phyloP scores from a whole-genome alignment of 495 filamentous ascomycete genomes.

The Penicillium macrosclerotiorum region DNA sequence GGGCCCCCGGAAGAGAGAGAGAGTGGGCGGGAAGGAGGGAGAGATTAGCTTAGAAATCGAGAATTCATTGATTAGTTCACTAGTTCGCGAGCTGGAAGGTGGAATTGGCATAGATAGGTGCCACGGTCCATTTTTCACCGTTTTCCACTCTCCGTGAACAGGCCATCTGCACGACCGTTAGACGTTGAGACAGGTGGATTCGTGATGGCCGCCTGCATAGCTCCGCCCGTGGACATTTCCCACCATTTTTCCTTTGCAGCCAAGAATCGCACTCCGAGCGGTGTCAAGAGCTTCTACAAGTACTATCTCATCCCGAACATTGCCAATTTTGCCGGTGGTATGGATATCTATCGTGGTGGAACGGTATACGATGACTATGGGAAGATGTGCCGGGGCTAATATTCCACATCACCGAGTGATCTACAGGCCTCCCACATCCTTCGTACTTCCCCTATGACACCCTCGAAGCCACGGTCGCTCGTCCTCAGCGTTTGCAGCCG shows the following conservation, averaged over 20 bases:
- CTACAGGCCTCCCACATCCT: constrained; percentile 69
- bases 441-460: constrained; percentile 89
- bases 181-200: constrained; percentile 21
- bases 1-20: too few species aligned
- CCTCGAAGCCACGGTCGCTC: constrained; percentile 75
- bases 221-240: constrained; percentile 66
- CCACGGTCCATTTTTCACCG: too few species aligned
- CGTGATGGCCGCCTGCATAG: constrained; percentile 16
- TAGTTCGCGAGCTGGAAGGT: too few species aligned
- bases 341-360: background rate
- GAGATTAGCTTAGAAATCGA: constrained; percentile 9
- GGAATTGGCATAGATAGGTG: too few species aligned
- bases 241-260: constrained; percentile 73
- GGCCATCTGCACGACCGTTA: constrained; percentile 20
- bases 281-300: constrained; percentile 78
- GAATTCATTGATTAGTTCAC: too few species aligned
- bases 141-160: background rate
- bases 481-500: constrained; percentile 68
- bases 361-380: too few species aligned
- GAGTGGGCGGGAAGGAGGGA: background rate
- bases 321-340: constrained; percentile 85
- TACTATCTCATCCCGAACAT: constrained; percentile 80
- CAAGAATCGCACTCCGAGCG: constrained; percentile 58
- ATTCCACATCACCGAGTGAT: background rate
- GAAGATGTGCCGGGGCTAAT: background rate